These are phyloP conservation scores for Isoetes engelmannii DNA, from an alignment of 83 land plant genomes.

Conservation along the genomic window DNA sequence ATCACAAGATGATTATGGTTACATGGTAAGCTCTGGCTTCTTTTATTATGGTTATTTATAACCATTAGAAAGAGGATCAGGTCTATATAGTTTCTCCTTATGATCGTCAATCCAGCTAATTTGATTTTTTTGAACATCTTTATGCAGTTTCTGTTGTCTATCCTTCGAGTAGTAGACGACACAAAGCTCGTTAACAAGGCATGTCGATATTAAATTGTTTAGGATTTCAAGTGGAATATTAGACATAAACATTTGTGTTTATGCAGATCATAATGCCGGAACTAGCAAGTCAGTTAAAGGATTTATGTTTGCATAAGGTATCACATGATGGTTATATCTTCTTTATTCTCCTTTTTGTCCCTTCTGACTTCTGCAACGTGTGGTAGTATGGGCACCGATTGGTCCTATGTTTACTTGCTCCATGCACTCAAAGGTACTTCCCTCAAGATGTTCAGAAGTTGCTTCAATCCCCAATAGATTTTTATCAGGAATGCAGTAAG, in stretches of 20 bases:
- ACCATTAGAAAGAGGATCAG: too few species aligned
- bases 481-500: conserved; percentile 31
- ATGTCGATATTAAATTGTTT: conserved; percentile 7
- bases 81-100: too few species aligned
- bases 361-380: not conserved
- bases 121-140: not conserved
- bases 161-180: conserved; percentile 76
- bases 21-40: conserved; percentile 37
- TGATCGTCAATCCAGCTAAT: too few species aligned
- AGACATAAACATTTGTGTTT: conserved; percentile 3
- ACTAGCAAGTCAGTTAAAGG: conserved; percentile 50
- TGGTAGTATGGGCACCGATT: conserved; percentile 74
- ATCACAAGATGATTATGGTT: conserved; percentile 70
- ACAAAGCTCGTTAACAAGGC: conserved; percentile 84
- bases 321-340: conserved; percentile 4
- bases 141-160: conserved; percentile 59
- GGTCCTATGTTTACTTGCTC: conserved; percentile 73
- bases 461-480: conserved; percentile 25
- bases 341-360: not conserved
- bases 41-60: too few species aligned
- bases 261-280: conserved; percentile 68
- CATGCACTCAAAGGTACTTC: conserved; percentile 59
- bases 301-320: conserved; percentile 71
- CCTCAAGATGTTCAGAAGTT: conserved; percentile 57
- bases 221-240: not conserved